Conservation (phyloP, 1,139 yeast species). For the Hyphopichia burtonii region DNA sequence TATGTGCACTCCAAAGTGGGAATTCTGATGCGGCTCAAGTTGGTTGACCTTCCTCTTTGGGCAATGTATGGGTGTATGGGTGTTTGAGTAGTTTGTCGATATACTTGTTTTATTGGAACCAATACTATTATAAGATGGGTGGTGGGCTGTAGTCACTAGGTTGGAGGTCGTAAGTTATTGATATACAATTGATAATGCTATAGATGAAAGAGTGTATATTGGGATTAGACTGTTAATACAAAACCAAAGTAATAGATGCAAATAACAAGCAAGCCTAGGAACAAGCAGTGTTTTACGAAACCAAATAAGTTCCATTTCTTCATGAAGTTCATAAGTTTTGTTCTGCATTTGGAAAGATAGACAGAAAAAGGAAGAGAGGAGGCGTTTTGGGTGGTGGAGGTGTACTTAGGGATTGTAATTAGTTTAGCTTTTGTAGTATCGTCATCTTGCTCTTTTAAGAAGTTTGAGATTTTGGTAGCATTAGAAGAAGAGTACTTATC, state of each 20-base stretch:
- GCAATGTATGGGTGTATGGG: background rate
- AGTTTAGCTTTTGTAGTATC: constrained; percentile 5
- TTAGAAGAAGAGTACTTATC: constrained; percentile 7
- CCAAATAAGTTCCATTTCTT: constrained; percentile 16
- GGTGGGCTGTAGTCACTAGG: too few species aligned
- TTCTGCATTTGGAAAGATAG: background rate
- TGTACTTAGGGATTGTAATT: constrained; percentile 13
- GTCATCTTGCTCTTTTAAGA: constrained; percentile 23
- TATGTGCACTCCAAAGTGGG: background rate
- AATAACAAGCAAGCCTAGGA: constrained; percentile 16
- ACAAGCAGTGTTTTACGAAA: constrained; percentile 18
- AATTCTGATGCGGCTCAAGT: constrained; percentile 2
- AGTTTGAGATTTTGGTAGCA: constrained; percentile 20
- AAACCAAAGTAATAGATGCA: constrained; percentile 19
- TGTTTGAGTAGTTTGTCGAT: background rate
- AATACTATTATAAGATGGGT: too few species aligned
- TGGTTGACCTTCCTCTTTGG: too few species aligned
- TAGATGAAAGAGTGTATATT: too few species aligned
- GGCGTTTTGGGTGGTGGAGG: constrained; percentile 6
- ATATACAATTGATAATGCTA: too few species aligned
- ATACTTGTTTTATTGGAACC: too few species aligned
- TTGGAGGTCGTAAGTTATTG: too few species aligned
- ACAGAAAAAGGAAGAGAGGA: constrained; percentile 1
- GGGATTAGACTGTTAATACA: constrained; percentile 11
- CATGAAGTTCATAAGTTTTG: constrained; percentile 6